These are phyloP conservation scores for Fusarium chaquense DNA, from an alignment of 2,329 filamentous ascomycete genomes.

Conservation along the genomic window DNA sequence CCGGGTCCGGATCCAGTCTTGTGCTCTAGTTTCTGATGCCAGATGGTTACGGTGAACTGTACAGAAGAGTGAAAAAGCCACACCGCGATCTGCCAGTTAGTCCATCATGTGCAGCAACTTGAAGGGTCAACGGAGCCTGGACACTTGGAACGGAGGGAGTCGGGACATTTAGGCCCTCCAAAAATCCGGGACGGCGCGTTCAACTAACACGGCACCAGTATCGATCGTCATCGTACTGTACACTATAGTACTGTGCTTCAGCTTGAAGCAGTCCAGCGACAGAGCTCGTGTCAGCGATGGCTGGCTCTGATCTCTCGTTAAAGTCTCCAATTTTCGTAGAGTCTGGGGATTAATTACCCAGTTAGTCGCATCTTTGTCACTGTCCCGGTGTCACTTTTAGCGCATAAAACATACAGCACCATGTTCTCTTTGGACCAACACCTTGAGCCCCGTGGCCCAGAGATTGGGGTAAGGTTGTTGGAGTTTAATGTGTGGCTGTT, in stretches of 20 bases:
- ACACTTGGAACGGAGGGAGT: slow-evolving; percentile 28
- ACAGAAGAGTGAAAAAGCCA: background rate
- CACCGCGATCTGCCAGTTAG: slow-evolving; percentile 24
- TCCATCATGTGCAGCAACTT: slow-evolving; percentile 32
- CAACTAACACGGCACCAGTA: slow-evolving; percentile 26
- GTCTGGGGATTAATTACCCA: slow-evolving; percentile 39
- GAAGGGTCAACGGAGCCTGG: slow-evolving; percentile 14
- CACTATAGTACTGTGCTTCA: slow-evolving; percentile 12
- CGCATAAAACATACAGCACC: slow-evolving; percentile 15
- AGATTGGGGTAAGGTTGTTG: slow-evolving; percentile 44
- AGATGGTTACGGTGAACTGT: slow-evolving; percentile 34
- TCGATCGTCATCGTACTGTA: slow-evolving; percentile 35
- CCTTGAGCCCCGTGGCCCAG: slow-evolving; percentile 35
- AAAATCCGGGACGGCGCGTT: slow-evolving; percentile 20
- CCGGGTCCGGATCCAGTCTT: slow-evolving; percentile 8
- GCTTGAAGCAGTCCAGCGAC: slow-evolving; percentile 28
- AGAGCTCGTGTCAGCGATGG: slow-evolving; percentile 44
- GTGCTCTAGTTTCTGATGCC: slow-evolving; percentile 27
- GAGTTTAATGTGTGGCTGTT: slow-evolving; percentile 30
- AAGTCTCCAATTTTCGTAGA: slow-evolving; percentile 34
- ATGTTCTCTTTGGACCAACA: slow-evolving; percentile 32
- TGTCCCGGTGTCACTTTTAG: slow-evolving; percentile 36
- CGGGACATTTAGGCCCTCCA: slow-evolving; percentile 11
- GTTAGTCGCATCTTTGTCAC: slow-evolving; percentile 25
- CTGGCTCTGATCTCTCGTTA: slow-evolving; percentile 39